These are phyloP conservation scores for Ballota nigra DNA, from an alignment of 257 asterid species.

Conservation along the genomic window DNA sequence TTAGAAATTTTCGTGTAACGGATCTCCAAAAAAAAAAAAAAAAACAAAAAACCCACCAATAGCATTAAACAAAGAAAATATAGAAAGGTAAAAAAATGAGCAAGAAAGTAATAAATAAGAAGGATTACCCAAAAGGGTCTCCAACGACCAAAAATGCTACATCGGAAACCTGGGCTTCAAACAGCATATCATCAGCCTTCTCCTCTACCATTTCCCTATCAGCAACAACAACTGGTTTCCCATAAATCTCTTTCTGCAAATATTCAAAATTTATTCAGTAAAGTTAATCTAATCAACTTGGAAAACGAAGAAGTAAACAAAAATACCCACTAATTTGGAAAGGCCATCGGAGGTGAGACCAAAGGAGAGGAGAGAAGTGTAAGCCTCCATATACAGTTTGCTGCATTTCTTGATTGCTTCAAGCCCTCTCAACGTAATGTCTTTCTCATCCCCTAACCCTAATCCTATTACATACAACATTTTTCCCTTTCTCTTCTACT, in stretches of 20 bases:
- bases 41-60: not conserved
- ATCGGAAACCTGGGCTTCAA: constrained; percentile 66
- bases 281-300: not conserved
- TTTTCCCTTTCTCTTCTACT: not conserved
- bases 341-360: constrained; percentile 76
- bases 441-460: constrained; percentile 90
- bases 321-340: constrained; percentile 49
- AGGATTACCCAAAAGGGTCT: constrained; percentile 81
- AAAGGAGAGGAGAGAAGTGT: constrained; percentile 91
- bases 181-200: constrained; percentile 72
- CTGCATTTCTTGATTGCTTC: constrained; percentile 72
- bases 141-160: constrained; percentile 95
- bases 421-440: constrained; percentile 78
- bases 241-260: constrained; percentile 73
- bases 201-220: constrained; percentile 92
- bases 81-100: not conserved
- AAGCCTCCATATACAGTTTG: constrained; percentile 84
- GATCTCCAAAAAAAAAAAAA: not conserved
- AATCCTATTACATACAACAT: constrained; percentile 79
- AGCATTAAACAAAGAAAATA: not conserved
- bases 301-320: not conserved
- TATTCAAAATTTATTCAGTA: constrained; percentile 11
- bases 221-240: constrained; percentile 59
- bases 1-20: not conserved
- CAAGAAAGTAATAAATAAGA: not conserved